Conservation (phyloP, 1,284 basidiomycete species). For the Inonotus hispidus region DNA sequence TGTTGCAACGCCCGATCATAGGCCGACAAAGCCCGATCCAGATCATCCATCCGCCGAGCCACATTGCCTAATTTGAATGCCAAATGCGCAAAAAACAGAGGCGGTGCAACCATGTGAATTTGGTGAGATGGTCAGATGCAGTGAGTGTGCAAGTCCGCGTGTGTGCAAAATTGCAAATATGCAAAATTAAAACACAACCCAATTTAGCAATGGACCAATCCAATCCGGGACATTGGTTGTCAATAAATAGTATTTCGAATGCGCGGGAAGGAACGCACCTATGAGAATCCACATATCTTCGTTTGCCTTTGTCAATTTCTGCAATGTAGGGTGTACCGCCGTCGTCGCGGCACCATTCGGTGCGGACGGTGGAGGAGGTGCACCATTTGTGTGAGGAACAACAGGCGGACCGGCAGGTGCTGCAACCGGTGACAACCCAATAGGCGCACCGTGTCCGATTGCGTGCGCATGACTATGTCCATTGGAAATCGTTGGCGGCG, state of each 20-base stretch:
- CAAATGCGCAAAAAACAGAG: too few species aligned
- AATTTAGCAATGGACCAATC: background rate
- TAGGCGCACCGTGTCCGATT: slow-evolving; percentile 26
- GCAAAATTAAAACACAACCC: background rate
- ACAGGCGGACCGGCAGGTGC: slow-evolving; percentile 26
- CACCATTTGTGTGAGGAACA: slow-evolving; percentile 2
- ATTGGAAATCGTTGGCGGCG: slow-evolving; percentile 23
- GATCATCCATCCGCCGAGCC: slow-evolving; percentile 87
- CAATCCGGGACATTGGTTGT: background rate
- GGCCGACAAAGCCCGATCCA: slow-evolving; percentile 82
- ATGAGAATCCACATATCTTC: slow-evolving; percentile 92
- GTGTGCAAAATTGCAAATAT: background rate
- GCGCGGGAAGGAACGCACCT: slow-evolving; percentile 43
- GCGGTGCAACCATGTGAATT: too few species aligned
- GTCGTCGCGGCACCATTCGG: background rate
- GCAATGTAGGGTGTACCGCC: slow-evolving; percentile 40
- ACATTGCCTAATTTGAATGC: slow-evolving; percentile 57
- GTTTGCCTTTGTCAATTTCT: slow-evolving; percentile 78
- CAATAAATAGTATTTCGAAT: background rate
- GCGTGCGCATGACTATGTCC: slow-evolving; percentile 27
- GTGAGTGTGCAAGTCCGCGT: too few species aligned
- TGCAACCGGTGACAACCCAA: slow-evolving; percentile 42
- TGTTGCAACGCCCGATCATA: slow-evolving; percentile 92
- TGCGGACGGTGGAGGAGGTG: background rate
- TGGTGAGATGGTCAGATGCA: too few species aligned